Conservation (phyloP, 1,284 basidiomycete genomes). For the Anthracocystis setariae region DNA sequence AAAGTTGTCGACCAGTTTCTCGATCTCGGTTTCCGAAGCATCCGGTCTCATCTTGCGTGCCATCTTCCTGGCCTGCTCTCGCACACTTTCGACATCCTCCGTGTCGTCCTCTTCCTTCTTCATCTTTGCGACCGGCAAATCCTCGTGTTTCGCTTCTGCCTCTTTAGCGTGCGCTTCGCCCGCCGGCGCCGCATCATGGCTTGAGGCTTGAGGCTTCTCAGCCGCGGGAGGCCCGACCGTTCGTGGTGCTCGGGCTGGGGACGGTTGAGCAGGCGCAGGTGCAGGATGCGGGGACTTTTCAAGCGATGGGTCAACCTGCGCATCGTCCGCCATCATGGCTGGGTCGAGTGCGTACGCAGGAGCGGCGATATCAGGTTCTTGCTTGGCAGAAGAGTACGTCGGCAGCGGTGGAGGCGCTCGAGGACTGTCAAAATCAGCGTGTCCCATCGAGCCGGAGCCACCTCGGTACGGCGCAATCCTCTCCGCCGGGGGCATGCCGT, state of each 20-base stretch:
- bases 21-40: constrained; percentile 51
- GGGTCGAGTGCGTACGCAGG: constrained; percentile 29
- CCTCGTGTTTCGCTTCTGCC: not conserved
- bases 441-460: constrained; percentile 1
- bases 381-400: constrained; percentile 20
- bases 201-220: not conserved
- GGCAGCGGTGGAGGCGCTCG: constrained; percentile 21
- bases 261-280: not conserved
- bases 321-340: constrained; percentile 43
- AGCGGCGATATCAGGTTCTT: constrained; percentile 1
- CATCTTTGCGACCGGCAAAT: constrained; percentile 1
- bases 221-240: not conserved
- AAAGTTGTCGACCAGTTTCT: constrained; percentile 45
- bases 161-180: not conserved
- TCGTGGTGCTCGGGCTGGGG: constrained; percentile 1
- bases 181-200: not conserved
- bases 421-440: constrained; percentile 2
- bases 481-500: constrained; percentile 15
- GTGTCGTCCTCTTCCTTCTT: constrained; percentile 23
- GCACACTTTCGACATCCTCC: constrained; percentile 25
- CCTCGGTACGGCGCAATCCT: constrained; percentile 11
- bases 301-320: constrained; percentile 20
- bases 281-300: constrained; percentile 7
- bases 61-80: constrained; percentile 39
- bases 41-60: constrained; percentile 49